Base-by-base conservation (phyloP, 2,329 filamentous ascomycete genomes). In the Didymella pinodella region DNA sequence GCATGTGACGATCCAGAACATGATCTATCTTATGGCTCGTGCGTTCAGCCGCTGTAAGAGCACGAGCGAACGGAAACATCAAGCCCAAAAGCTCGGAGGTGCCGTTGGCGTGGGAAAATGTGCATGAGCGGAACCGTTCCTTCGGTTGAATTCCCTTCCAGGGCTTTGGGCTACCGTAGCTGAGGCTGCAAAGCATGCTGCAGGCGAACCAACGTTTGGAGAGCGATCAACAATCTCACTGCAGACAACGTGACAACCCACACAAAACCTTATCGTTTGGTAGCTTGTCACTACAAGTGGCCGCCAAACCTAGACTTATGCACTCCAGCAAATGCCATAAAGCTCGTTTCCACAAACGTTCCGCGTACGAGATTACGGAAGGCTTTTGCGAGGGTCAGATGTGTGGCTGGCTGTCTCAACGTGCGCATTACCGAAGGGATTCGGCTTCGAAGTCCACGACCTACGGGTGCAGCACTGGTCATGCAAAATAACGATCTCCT, bases 401-500 rank as follows among this genome's bases (percentile, higher is more conserved):
- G 10, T 3, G 31, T 49, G 56, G 40, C 49, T 54, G 31, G 14
- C 22, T 34, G 26, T 22, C 32, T 18, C 41, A 28, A 47, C 26
- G 26, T 28, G 18, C 22, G 16, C 18, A 12, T n/a, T 41, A 7
- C 7, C 47, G 26, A 40, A 20, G 14, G 3, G 25, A 29, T n/a
- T 32, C 32, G 22, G 50, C 31, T n/a, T 16, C 25, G 40, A 53
- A 18, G 32, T 48, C 31, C 20, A 44, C 20, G 29, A 53, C n/a
- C 41, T 45, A 18, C 43, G 32, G 11, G 25, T 18, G 20, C 26
- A 57, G 31, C 31, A 46, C 25, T 16, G 26, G 25, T 32, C 49
- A 38, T 48, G 45, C 49, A 49, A 57, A 58, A 54, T 58, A 54
- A 54, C 31, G 56, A 58, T 58, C 49, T 54, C 38, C 49, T 22